These are phyloP conservation scores for Phascolomyces articulosus DNA, from an alignment of 371 early-diverging fungal genomes.

Conservation along the genomic window DNA sequence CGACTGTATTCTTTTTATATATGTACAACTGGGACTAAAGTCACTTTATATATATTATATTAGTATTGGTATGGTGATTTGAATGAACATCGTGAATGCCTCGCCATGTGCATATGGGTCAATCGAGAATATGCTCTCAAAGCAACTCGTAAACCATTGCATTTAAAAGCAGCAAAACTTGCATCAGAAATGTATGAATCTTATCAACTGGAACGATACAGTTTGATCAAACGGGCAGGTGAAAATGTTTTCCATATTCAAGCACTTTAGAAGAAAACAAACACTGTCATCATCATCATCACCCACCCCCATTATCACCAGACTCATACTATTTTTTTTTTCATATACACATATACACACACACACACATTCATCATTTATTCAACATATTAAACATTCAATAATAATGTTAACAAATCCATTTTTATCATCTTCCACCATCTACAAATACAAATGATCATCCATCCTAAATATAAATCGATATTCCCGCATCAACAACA, in stretches of 20 bases:
- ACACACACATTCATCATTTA: too few relatives aligned
- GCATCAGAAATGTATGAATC: conserved; percentile 48
- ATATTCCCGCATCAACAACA: too few relatives aligned
- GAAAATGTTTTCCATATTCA: conserved; percentile 28
- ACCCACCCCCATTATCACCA: not conserved
- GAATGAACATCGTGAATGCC: conserved; percentile 45
- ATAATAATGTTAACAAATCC: too few relatives aligned
- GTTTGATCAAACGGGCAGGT: conserved; percentile 37
- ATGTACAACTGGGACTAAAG: too few relatives aligned
- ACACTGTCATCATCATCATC: too few relatives aligned
- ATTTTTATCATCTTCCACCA: too few relatives aligned
- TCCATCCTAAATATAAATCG: too few relatives aligned
- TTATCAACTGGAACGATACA: conserved; percentile 47
- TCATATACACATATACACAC: too few relatives aligned
- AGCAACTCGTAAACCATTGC: conserved; percentile 47
- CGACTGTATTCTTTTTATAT: not conserved
- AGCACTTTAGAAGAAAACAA: conserved; percentile 14
- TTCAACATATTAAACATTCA: too few relatives aligned
- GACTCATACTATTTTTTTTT: too few relatives aligned
- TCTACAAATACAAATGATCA: too few relatives aligned
- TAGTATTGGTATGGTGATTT: conserved; percentile 58
- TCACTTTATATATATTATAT: too few relatives aligned
- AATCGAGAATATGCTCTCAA: conserved; percentile 40
- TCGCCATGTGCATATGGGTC: conserved; percentile 59
- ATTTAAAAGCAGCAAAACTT: conserved; percentile 33